Conservation (phyloP, 2,329 filamentous ascomycete species). For the Lachnellula occidentalis region DNA sequence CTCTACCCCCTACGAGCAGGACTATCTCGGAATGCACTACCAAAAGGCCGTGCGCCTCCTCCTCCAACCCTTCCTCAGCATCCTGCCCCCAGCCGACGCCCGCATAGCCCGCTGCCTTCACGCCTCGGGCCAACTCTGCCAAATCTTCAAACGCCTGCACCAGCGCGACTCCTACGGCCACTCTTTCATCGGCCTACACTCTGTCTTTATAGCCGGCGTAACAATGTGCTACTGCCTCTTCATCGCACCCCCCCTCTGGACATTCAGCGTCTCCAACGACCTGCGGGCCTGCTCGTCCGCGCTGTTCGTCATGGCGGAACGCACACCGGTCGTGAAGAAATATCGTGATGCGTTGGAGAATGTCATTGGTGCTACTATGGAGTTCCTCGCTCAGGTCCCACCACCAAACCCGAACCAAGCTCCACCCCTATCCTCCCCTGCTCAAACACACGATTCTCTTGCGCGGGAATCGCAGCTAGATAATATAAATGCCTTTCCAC, state of each 20-base stretch:
- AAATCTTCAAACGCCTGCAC: constrained; percentile 38
- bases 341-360: constrained; percentile 39
- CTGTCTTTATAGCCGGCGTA: constrained; percentile 38
- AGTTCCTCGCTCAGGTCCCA: constrained; percentile 23
- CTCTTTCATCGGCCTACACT: constrained; percentile 39
- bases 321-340: constrained; percentile 38
- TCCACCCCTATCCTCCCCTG: not conserved
- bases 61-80: constrained; percentile 44
- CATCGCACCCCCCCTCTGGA: constrained; percentile 23
- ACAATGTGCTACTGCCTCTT: constrained; percentile 32
- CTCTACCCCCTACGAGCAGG: constrained; percentile 32
- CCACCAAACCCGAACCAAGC: not conserved
- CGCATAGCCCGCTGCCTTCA: constrained; percentile 40
- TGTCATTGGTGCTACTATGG: constrained; percentile 38
- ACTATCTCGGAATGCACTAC: constrained; percentile 46
- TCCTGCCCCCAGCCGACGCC: constrained; percentile 40
- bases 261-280: constrained; percentile 24
- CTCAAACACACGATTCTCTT: not conserved
- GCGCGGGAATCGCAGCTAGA: not conserved
- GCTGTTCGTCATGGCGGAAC: constrained; percentile 42
- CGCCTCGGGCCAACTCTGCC: constrained; percentile 38
- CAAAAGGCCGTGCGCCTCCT: constrained; percentile 44
- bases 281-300: constrained; percentile 38
- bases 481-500: constrained; percentile 3
- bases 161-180: constrained; percentile 37